Evolutionary conservation across 352 stramenopile species (phyloP), one percentile per base, ranked within the genome.

Genomic region (Phytophthora sp.): DNA sequence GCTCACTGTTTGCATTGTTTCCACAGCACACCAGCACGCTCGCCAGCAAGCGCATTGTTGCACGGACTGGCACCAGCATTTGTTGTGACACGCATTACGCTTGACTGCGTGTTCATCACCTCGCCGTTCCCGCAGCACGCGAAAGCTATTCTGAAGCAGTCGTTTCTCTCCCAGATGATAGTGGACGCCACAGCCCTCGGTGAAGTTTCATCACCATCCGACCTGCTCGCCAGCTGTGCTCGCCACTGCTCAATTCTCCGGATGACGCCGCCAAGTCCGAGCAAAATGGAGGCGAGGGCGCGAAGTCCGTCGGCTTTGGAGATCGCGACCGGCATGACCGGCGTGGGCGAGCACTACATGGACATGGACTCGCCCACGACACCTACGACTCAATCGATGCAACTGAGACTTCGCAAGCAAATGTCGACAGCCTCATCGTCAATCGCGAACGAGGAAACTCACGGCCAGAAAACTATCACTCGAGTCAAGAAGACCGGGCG

Each of bases 401-500:
- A 66, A 38, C 43, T 79, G 51, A 51, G 70, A 34, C 66, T 79
- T 13, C 66, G 70, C 26, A 76, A 76, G 28, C 62, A 65, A 9
- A 44, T 46, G 24, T 61, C 61, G 21, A 37, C 56, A 21, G 17
- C 38, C 17, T 66, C 53, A 3, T 61, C 51, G 3, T 64, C 65
- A 4, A 26, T 43, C 5, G 55, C 43, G 27, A 60, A 62, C 21
- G 48, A 62, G 44, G 56, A 69, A 45, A 20, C 12, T 23, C 31
- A 11, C 32, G 54, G 56, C 4, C 52, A 8, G 6, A 62, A 57
- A 43, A 53, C 66, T 11, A 39, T 76, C n/a, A 48, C 56, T 8
- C 52, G 55, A 43, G 54, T 81, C 37, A 81, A 76, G 68, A 82
- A 81, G 50, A 62, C 51, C 31, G 53, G 69, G 24, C 74, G 77